phyloP scores from a whole-genome alignment of 2,329 filamentous ascomycete genomes.

The Colletotrichum australisinense region DNA sequence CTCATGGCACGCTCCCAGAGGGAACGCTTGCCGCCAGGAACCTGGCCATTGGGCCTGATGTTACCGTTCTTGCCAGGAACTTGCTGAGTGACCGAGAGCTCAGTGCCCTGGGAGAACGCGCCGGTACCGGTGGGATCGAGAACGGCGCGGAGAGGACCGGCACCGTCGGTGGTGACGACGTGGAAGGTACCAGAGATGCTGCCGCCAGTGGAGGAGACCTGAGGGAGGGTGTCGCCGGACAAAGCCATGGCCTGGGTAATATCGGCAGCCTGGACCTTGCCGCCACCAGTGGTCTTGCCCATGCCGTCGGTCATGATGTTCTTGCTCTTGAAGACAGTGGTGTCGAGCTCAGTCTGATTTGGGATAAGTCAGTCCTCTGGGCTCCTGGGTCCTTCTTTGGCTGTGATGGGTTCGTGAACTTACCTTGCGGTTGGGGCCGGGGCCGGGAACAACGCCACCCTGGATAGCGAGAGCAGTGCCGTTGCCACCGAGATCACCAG shows the following conservation, averaged over 20 bases:
- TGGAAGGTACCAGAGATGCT: slow-evolving; percentile 50
- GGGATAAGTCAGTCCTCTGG: neutral
- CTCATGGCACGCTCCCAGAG: slow-evolving; percentile 38
- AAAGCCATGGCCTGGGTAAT: slow-evolving; percentile 47
- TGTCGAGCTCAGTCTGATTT: slow-evolving; percentile 54
- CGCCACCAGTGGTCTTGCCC: slow-evolving; percentile 49
- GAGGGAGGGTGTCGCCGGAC: slow-evolving; percentile 52
- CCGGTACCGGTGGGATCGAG: slow-evolving; percentile 52
- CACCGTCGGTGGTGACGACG: slow-evolving; percentile 55
- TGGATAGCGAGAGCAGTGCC: slow-evolving; percentile 51
- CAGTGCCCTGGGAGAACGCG: slow-evolving; percentile 43
- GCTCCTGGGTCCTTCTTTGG: neutral
- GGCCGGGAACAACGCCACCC: slow-evolving; percentile 51
- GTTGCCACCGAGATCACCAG: slow-evolving; percentile 51
- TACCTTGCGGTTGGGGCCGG: slow-evolving; percentile 50
- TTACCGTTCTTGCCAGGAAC: slow-evolving; percentile 50
- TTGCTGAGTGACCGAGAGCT: slow-evolving; percentile 45
- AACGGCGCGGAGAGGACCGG: slow-evolving; percentile 51
- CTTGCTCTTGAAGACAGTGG: slow-evolving; percentile 54
- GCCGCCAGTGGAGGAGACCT: slow-evolving; percentile 48
- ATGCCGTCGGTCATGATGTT: slow-evolving; percentile 50
- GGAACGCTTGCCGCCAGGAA: slow-evolving; percentile 5
- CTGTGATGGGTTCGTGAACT: neutral
- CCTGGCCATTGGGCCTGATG: slow-evolving; percentile 41
- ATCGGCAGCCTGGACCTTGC: slow-evolving; percentile 49